phyloP scores from a whole-genome alignment of 305 asterid species.

The Fraxinus latifolia region DNA sequence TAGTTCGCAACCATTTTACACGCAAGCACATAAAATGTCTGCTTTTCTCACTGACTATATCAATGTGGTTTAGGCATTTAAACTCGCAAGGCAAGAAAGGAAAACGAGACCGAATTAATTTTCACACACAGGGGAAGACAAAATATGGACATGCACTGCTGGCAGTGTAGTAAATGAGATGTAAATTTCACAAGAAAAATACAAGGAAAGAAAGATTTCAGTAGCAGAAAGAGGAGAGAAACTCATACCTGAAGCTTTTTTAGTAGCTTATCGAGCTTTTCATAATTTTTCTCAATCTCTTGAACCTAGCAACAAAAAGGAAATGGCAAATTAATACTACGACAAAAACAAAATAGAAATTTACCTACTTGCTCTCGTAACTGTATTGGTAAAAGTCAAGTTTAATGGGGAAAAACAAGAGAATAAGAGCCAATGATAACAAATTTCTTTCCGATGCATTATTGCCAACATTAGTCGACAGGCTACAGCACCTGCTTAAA shows the following conservation, averaged over 20 bases:
- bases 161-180: neutral
- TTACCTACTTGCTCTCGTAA: neutral
- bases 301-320: conserved; percentile 34
- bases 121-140: neutral
- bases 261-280: conserved; percentile 34
- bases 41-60: neutral
- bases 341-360: neutral
- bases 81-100: neutral
- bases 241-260: conserved; percentile 39
- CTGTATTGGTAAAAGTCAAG: conserved; percentile 1
- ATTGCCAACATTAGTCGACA: neutral
- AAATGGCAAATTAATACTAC: conserved; percentile 13
- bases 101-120: neutral
- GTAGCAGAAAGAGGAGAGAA: neutral
- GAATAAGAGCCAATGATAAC: conserved; percentile 4
- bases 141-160: neutral
- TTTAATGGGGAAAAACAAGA: neutral
- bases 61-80: neutral
- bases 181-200: neutral
- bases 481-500: conserved; percentile 39
- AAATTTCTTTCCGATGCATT: neutral
- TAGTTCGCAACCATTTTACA: neutral
- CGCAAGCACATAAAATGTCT: neutral
- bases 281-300: conserved; percentile 36
- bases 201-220: neutral